Evolutionary conservation across 176 grass and related monocot species (phyloP), one percentile per base, ranked within the genome.

Genomic region (Secale cereale): DNA sequence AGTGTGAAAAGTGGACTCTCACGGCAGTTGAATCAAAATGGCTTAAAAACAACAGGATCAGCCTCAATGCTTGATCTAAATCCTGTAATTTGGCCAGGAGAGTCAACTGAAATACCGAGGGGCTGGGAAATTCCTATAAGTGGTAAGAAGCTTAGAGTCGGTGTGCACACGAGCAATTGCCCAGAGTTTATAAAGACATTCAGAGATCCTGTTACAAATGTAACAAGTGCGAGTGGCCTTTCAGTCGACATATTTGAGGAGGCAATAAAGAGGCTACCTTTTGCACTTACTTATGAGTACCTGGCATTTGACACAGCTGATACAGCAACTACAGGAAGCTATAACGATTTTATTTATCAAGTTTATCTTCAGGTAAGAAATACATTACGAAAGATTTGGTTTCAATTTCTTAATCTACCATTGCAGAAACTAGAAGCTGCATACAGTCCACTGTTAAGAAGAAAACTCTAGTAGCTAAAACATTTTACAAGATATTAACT

Each of bases 61-160:
- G 20, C 32, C 3, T 82, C 31, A 35, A 30, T 7, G 59, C 10
- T 1, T 13, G 35, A 88, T 86, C 45, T 92, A 7, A 80, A 78
- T 3, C 14, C 15, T 13, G 37, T 90, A 7, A 32, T 88, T 37
- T 95, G 85, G 90, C 93, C 93, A 4, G 90, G 93, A 7, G 88
- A 79, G n/a, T 45, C 88, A 61, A 45, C 20, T 6, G 26, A 48
- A 8, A 25, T 72, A 14, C 90, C 93, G 15, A 95, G 71, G 45
- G 93, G 93, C 10, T 90, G 85, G 81, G 59, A 80, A 60, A 40
- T 84, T 25, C 85, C 86, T 13, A n/a, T 10, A 10, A 56, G 2
- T 14, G 69, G 30, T 14, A 86, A 48, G 7, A 86, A 82, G 32
- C 79, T 95, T 33, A 61, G 27, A 25, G 75, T 95, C 25, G 90